These are phyloP conservation scores for Vitis hybrid DNA, from an alignment of 177 flowering plant genomes.

Conservation along the genomic window DNA sequence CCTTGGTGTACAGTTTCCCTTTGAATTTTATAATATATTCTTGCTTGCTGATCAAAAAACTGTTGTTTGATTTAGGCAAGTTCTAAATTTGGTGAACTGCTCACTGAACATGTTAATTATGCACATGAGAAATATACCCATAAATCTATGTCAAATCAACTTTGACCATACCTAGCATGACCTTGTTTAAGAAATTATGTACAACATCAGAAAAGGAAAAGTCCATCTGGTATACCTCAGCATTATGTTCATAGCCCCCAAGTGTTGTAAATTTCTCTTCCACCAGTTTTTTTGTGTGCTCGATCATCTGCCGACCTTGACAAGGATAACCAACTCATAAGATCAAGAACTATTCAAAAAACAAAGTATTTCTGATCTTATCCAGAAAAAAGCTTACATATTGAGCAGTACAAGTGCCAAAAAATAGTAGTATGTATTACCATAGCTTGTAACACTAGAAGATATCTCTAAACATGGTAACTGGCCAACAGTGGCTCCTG, in stretches of 20 bases:
- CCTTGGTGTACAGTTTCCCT: too few species aligned
- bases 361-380: not conserved
- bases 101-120: too few species aligned
- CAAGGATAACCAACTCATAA: constrained; percentile 10
- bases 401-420: too few species aligned
- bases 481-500: constrained; percentile 97
- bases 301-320: constrained; percentile 98
- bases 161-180: not conserved
- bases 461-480: constrained; percentile 97
- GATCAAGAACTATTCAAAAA: constrained; percentile 1
- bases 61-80: too few species aligned
- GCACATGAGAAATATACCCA: too few species aligned
- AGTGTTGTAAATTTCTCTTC: constrained; percentile 79
- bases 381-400: not conserved
- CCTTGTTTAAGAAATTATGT: not conserved
- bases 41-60: too few species aligned
- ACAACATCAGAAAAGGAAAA: not conserved
- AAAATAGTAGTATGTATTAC: constrained; percentile 32
- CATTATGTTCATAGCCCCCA: constrained; percentile 87
- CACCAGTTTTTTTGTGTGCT: constrained; percentile 92
- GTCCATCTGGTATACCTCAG: constrained; percentile 58
- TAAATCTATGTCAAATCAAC: not conserved
- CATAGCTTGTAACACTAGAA: constrained; percentile 99
- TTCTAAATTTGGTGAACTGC: too few species aligned
- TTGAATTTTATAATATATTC: too few species aligned